Base-by-base conservation (phyloP, 164 flowering plant genomes). In the Cinnamomum micranthum region DNA sequence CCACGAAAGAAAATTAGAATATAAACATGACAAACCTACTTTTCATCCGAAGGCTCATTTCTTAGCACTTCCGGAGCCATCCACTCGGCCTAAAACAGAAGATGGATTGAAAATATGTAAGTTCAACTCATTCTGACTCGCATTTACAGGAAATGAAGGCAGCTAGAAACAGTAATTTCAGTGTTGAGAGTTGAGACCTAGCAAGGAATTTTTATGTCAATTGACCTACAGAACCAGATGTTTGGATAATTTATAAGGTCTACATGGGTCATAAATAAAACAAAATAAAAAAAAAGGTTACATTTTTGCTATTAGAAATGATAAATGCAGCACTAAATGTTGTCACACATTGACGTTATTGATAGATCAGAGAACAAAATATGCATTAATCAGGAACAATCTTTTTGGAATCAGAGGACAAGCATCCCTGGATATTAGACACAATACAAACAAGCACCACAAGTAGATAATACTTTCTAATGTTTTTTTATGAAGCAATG, bases 21-120 rank as follows among this genome's bases (percentile, higher is more conserved):
- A 14, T 17, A 55, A 55, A 55, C 60, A 55, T 35, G 47, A 55
- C 73, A 67, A 52, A 73, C 84, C 25, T 88, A 95, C 99, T 92
- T 95, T 70, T 95, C 99, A 81, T 95, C 85, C 15, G 99, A 89
- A 75, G 94, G 99, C 83, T 95, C 99, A 81, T 95, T 93, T 82
- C 95, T 81, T 28, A 95, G 85, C 50, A 95, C 97, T 85, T 95
- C 99, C 65, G 99, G 99, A 75, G 99, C 99, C 99, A 95, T 95
- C 99, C 99, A 95, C 79, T 95, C 98, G 58, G 99, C 97, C 99
- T 95, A 87, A 73, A 83, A 75, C n/a, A 72, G 62, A 47, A 31
- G 20, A 65, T 15, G 47, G 22, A 4, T 14, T 28, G n/a, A 67
- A 67, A 27, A 22, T 31, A 27, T 67, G 31, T 15, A 33, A 63